Evolutionary conservation across 2,329 filamentous ascomycete species (phyloP).

Genomic region (Colletotrichum sojae): DNA sequence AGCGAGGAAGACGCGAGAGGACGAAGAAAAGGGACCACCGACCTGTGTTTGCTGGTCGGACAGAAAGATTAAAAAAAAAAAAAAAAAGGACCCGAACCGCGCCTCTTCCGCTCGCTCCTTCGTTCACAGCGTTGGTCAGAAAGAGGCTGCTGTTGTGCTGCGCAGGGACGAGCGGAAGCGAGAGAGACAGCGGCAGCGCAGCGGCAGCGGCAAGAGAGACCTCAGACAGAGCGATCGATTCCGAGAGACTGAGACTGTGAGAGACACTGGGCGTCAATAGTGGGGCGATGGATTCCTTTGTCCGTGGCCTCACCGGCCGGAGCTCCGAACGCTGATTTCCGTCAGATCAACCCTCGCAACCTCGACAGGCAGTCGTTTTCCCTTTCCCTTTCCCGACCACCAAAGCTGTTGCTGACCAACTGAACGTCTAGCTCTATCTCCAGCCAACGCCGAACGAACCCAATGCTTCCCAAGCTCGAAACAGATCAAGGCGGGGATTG

Average conservation of each 20-base stretch:
- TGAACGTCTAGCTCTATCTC: neutral
- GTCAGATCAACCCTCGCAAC: no score
- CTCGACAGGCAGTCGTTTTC: neutral
- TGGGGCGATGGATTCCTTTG: constrained; percentile 28
- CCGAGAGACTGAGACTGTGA: neutral
- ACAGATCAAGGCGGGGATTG: neutral
- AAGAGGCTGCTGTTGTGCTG: neutral
- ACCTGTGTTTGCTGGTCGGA: neutral
- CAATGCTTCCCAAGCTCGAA: neutral
- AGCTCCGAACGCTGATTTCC: constrained; percentile 28
- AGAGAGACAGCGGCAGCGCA: neutral
- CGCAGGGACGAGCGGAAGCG: neutral
- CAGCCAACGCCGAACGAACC: neutral
- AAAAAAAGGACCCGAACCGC: neutral
- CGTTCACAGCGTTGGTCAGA: neutral
- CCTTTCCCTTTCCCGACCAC: neutral
- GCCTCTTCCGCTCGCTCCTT: neutral
- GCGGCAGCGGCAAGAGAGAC: neutral
- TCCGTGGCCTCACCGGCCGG: constrained; percentile 37
- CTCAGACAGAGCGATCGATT: neutral
- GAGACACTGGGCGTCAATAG: constrained; percentile 14
- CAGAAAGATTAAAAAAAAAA: neutral
- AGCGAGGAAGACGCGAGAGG: constrained; percentile 17
- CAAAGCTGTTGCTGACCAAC: neutral
- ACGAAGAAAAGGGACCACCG: constrained; percentile 10